Base-by-base conservation (phyloP, 768 basidiomycete genomes). In the Lentinula detonsa region DNA sequence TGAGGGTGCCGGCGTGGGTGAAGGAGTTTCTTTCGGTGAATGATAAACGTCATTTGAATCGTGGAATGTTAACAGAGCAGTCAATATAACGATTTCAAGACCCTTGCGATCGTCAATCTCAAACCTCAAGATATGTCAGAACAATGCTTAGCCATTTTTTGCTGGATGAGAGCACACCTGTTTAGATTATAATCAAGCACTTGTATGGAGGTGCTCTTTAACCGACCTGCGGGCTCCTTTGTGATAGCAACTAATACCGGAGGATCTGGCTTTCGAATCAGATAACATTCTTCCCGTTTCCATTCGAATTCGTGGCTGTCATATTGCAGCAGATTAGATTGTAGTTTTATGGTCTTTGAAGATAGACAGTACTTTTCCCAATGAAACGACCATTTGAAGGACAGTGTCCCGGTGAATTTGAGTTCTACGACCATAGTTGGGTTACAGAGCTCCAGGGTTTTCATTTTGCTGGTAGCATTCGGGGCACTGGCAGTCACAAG, bases 51-150 rank as follows among this genome's bases (percentile, higher is more conserved):
- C 85, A 63, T 86, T 86, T 33, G 76, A 67, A 67, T 94, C 92
- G 62, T 86, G 83, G 70, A 94, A 91, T 1, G 90, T 90, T 64
- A 93, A 73, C 2, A 94, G 77, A 2, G 89, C 83, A 0, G 86
- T 87, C 52, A 94, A 75, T 40, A 93, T 82, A 55, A 90, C 83
- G 42, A 94, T 90, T 70, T 94, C 92, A 1, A 94, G 79, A 4
- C 92, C 91, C 70, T 94, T 94, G 35, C 90, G 81, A 66, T 94
- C 92, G 15, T 88, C 78, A 54, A 94, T 86, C 64, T 93, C 92
- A 66, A 94, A 94, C 43, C 90, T 92, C 58, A 6, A 43, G 18
- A 33, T 16, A 52, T 53, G 15, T 6, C 23, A 39, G 21, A 34
- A 33, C 40, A 28, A 23, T 18, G 23, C 54, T 18, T 51, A 45